Conservation (phyloP, 371 early-diverging fungal species). For the Mortierella sp. region DNA sequence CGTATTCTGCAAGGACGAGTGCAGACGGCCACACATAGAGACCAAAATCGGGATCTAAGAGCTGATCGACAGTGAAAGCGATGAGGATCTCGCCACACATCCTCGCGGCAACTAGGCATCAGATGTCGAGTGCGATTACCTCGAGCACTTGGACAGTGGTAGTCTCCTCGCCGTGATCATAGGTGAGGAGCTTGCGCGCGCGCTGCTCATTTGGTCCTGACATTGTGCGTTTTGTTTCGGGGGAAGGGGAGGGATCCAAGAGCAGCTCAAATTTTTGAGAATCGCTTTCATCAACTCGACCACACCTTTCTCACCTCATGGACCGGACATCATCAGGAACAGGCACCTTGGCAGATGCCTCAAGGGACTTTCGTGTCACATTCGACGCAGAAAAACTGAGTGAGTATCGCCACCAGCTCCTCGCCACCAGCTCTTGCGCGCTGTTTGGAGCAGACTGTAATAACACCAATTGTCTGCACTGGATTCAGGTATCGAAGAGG, state of each 20-base stretch:
- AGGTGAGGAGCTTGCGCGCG: conserved; percentile 30
- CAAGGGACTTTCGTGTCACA: conserved; percentile 30
- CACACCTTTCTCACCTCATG: too few species aligned
- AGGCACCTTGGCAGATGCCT: conserved; percentile 24
- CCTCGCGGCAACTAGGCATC: neutral
- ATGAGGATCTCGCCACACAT: neutral
- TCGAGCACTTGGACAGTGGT: conserved; percentile 40
- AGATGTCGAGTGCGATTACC: conserved; percentile 12
- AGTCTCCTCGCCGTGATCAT: conserved; percentile 3
- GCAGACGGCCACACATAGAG: conserved; percentile 70
- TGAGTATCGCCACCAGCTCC: conserved; percentile 1
- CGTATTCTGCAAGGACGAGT: conserved; percentile 61
- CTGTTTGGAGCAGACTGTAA: neutral
- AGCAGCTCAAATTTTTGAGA: too few species aligned
- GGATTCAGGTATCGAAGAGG: conserved; percentile 56
- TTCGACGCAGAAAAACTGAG: conserved; percentile 37
- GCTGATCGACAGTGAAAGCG: conserved; percentile 24
- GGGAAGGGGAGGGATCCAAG: too few species aligned
- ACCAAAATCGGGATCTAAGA: conserved; percentile 64
- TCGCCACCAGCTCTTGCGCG: neutral
- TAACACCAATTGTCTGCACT: neutral
- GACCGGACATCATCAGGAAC: neutral
- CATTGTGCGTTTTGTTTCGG: neutral
- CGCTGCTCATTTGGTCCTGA: neutral
- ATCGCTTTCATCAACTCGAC: neutral